Base-by-base conservation (phyloP, 2,329 filamentous ascomycete species). In the Diaporthe nobilis region DNA sequence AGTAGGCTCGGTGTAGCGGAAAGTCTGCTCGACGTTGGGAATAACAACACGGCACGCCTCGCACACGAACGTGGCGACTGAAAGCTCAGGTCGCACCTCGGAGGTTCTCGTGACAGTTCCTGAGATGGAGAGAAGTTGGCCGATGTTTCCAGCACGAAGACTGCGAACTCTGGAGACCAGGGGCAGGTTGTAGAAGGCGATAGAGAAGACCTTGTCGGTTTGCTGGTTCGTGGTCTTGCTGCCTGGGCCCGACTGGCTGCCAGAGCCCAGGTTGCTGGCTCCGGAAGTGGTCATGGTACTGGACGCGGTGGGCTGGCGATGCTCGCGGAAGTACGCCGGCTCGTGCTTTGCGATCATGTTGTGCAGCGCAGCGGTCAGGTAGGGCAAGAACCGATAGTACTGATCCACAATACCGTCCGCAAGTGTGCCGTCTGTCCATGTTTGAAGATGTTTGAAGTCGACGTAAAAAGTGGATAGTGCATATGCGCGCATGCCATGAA, bases 71-170 rank as follows among this genome's bases (percentile, higher is more conserved):
- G 97, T 98, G 8, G 94, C 97, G 31, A 98, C 88, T 3, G 95
- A 97, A 77, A 99, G 86, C 85, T 99, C 97, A 0, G 97, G 97
- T 47, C 97, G 92, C 34, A 99, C 97, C 88, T 99, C 97, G 13
- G 97, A 99, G 8, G 97, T 99, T 83, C 97, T 91, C 1, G 97
- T 99, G 39, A 98, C 96, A 0, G 97, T 99, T 65, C 97, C 97
- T 10, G 97, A 99, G 79, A 99, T 98, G 15, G 97, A 98, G 8
- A 98, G 91, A 58, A 99, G 90, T 82, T 96, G 95, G 72, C 97
- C 97, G 80, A 99, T 97, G 80, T 98, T 96, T 77, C 92, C 90
- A 37, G 97, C 98, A 44, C 97, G 93, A 77, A 99, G 88, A 80
- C 95, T 93, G 76, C 96, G 94, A 74, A 98, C 91, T 78, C 96